Evolutionary conservation across 2,329 filamentous ascomycete genomes (phyloP).

Genomic region (Calonectria pseudoturangicola): DNA sequence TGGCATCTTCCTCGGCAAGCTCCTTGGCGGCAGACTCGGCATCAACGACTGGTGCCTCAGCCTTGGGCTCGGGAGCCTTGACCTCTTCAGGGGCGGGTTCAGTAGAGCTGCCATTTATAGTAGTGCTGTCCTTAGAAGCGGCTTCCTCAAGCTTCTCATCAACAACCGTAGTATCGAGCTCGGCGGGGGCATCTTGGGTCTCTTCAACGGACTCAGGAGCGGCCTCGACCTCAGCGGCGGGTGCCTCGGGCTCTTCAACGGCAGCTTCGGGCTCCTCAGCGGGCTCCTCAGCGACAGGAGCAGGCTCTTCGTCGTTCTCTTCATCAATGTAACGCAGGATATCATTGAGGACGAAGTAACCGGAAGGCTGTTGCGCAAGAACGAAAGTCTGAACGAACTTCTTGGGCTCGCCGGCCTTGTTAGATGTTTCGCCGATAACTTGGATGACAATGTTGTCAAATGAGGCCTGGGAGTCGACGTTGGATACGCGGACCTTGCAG

Average conservation of each 20-base stretch:
- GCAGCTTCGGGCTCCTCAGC: constrained; percentile 60
- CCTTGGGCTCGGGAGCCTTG: constrained; percentile 63
- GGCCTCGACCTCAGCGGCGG: constrained; percentile 58
- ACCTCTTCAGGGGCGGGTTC: constrained; percentile 60
- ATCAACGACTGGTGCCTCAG: constrained; percentile 61
- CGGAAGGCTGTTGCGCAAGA: constrained; percentile 94
- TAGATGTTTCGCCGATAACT: constrained; percentile 98
- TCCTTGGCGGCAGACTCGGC: constrained; percentile 71
- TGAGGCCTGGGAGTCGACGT: constrained; percentile 96
- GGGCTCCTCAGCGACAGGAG: constrained; percentile 60
- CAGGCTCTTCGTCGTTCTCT: constrained; percentile 82
- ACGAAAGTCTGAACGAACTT: constrained; percentile 99
- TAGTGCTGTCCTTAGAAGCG: constrained; percentile 59
- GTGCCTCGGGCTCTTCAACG: constrained; percentile 52
- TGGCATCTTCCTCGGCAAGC: constrained; percentile 72
- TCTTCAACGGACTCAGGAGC: constrained; percentile 55
- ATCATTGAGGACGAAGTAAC: constrained; percentile 98
- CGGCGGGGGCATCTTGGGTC: constrained; percentile 53
- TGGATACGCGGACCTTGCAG: constrained; percentile 98
- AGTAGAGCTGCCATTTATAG: constrained; percentile 57
- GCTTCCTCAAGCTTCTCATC: constrained; percentile 86
- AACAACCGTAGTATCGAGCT: constrained; percentile 72
- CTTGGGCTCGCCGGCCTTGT: constrained; percentile 91
- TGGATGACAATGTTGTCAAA: constrained; percentile 96
- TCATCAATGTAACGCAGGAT: constrained; percentile 96